Conservation (phyloP, 768 basidiomycete genomes). For the Lyophyllum shimeji region DNA sequence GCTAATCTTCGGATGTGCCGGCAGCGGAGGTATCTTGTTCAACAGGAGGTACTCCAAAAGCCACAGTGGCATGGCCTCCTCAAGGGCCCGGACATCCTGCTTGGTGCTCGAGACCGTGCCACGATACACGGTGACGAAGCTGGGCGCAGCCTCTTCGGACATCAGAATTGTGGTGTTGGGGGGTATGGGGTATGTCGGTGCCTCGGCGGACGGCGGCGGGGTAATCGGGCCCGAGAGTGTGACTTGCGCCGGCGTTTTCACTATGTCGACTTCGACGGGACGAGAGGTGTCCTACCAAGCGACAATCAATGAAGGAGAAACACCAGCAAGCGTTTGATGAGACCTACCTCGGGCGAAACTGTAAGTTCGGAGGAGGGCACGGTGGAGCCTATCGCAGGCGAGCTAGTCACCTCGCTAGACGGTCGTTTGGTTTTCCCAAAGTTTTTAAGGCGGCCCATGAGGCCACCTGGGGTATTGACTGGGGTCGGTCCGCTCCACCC, state of each 20-base stretch:
- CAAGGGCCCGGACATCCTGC: conserved; percentile 48
- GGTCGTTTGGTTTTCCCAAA: conserved; percentile 60
- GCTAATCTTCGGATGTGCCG: conserved; percentile 71
- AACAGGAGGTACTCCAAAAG: conserved; percentile 81
- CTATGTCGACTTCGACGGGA: conserved; percentile 21
- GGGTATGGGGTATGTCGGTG: conserved; percentile 63
- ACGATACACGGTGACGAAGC: conserved; percentile 78
- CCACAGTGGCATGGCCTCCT: conserved; percentile 85
- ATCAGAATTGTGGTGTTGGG: conserved; percentile 68
- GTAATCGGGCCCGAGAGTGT: conserved; percentile 54
- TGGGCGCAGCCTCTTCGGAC: conserved; percentile 75
- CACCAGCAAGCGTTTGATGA: not conserved
- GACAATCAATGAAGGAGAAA: not conserved
- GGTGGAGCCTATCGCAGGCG: conserved; percentile 22
- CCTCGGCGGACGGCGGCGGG: conserved; percentile 73
- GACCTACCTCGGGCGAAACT: conserved; percentile 21
- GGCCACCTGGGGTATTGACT: conserved; percentile 54
- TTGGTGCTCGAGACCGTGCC: conserved; percentile 59
- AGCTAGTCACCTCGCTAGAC: conserved; percentile 29
- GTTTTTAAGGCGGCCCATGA: conserved; percentile 80
- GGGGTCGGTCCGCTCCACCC: conserved; percentile 39
- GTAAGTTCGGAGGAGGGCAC: conserved; percentile 25
- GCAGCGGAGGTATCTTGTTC: conserved; percentile 53
- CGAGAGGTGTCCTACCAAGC: conserved; percentile 15
- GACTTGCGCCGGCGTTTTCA: conserved; percentile 52